phyloP scores from a whole-genome alignment of 306 rosid genomes.

The Lathyrus oleraceus region DNA sequence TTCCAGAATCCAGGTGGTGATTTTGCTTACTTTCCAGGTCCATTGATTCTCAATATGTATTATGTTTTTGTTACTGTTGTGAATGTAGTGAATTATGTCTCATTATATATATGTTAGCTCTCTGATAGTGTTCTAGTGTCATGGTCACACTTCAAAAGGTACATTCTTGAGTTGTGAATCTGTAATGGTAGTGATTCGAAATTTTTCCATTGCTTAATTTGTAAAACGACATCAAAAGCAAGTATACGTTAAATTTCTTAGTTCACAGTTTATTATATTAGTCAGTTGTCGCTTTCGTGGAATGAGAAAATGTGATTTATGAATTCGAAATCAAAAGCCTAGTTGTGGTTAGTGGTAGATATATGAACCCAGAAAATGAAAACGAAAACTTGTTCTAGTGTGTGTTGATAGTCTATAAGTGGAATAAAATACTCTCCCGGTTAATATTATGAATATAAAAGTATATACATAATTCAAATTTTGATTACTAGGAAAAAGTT shows the following conservation, averaged over 20 bases:
- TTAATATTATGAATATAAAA: too few relatives aligned
- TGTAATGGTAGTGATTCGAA: constrained; percentile 29
- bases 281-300: constrained; percentile 13
- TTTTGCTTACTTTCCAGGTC: constrained; percentile 13
- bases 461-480: too few relatives aligned
- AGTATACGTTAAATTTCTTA: constrained; percentile 6
- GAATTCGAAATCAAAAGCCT: constrained; percentile 1
- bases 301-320: background rate
- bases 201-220: constrained; percentile 5
- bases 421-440: too few relatives aligned
- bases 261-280: background rate
- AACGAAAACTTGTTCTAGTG: background rate
- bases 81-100: constrained; percentile 30
- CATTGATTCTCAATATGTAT: constrained; percentile 28
- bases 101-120: constrained; percentile 27
- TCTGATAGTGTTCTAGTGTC: constrained; percentile 17
- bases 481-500: too few relatives aligned
- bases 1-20: constrained; percentile 14
- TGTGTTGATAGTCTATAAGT: too few relatives aligned
- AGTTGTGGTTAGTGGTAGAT: background rate
- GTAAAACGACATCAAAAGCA: constrained; percentile 13
- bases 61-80: background rate
- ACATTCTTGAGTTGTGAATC: constrained; percentile 24
- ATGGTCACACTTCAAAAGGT: constrained; percentile 27
- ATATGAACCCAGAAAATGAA: background rate